phyloP scores from a whole-genome alignment of 164 flowering plant genomes.

The Umbilicus rupestris region DNA sequence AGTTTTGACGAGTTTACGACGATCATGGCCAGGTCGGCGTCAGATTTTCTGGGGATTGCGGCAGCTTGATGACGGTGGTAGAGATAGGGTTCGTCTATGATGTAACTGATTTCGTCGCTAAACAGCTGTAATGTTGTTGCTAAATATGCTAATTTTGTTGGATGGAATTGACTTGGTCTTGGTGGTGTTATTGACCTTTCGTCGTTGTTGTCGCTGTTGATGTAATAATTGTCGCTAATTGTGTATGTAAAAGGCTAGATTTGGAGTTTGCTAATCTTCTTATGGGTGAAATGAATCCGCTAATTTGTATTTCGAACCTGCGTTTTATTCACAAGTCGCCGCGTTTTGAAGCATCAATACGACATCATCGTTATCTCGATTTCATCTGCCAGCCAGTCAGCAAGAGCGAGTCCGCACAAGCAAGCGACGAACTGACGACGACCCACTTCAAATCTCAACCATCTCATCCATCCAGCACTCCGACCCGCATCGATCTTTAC shows the following conservation, averaged over 20 bases:
- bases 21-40: conserved; percentile 65
- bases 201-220: not conserved
- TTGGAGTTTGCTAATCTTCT: too few species aligned
- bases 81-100: not conserved
- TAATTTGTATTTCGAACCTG: not conserved
- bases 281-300: too few species aligned
- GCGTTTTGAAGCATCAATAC: not conserved
- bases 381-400: not conserved
- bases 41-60: conserved; percentile 44
- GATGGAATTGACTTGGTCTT: not conserved
- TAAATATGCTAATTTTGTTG: not conserved
- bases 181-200: not conserved
- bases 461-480: not conserved
- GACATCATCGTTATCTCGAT: not conserved
- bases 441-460: not conserved
- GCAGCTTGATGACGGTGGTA: not conserved
- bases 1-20: conserved; percentile 62
- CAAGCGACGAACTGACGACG: not conserved
- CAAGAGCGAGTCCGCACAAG: not conserved
- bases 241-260: too few species aligned
- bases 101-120: not conserved
- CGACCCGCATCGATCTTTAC: not conserved
- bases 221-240: not conserved
- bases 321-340: not conserved
- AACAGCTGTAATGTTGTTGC: not conserved